Base-by-base conservation (phyloP, 306 rosid genomes). In the Vicia sativa region DNA sequence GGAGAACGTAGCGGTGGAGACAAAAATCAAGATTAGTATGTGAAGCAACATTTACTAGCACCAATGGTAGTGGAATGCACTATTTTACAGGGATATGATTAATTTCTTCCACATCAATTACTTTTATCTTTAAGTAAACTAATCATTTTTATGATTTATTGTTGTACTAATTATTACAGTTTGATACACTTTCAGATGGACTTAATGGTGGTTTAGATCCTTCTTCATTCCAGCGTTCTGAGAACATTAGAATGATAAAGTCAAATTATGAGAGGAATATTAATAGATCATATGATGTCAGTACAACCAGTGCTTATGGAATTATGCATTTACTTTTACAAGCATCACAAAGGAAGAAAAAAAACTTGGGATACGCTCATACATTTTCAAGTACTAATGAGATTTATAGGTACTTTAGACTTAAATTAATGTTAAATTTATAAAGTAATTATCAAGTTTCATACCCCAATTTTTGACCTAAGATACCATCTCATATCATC, bases 221-320 rank as follows among this genome's bases (percentile, higher is more conserved):
- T 77, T 96, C 98, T 31, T 91, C 98, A n/a, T 89, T 89, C 74
- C 95, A 86, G 86, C 85, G 57, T 21, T 95, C 95, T 67, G 98
- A 92, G 82, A 81, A 44, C 75, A 85, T 79, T 69, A 86, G 98
- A 81, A 18, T 13, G 61, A 60, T 59, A 53, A 75, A 67, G 52
- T 58, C 72, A 62, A 38, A 73, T 72, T 68, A 74, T 9, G 67
- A 82, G 70, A 79, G 77, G 65, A 75, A 12, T 72, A 74, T 67
- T 41, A 25, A 54, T 23, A 26, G 25, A 54, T 23, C 18, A 12
- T 37, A 13, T 53, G 59, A 53, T 68, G 86, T 82, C 62, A 71
- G 86, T 57, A 28, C 25, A 62, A 29, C 26, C 43, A 58, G 50
- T 28, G 13, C 49, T 38, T 23, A 43, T 68, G 38, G 61, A 42